Percentiles rank a stretch among this genome's conserved stretches.
Conservation (phyloP, 2,329 filamentous ascomycete species). For the Sporothrix humicola region DNA sequence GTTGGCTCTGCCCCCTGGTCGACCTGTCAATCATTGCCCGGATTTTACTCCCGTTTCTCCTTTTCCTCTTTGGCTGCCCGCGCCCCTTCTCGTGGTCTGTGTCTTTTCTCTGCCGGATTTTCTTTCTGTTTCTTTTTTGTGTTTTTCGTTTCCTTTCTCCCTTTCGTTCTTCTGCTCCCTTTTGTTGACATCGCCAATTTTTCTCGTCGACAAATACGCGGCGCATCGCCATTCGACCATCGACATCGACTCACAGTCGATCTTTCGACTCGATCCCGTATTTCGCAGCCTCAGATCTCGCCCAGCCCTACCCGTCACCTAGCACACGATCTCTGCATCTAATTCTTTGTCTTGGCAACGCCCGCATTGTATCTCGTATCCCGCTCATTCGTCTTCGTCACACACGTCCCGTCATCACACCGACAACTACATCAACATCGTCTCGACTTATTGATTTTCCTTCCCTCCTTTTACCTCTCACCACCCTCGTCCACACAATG, state of each 20-base stretch:
- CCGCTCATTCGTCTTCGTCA: not conserved
- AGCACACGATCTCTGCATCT: not conserved
- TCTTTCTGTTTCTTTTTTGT: not conserved
- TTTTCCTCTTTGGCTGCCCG: not conserved
- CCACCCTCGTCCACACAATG: not conserved
- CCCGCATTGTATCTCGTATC: not conserved
- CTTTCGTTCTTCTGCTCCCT: not conserved
- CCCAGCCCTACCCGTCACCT: not conserved
- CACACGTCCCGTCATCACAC: not conserved
- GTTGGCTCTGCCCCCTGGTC: slow-evolving; percentile 10
- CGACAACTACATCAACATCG: not conserved
- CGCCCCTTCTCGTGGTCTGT: not conserved
- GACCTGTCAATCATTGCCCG: slow-evolving; percentile 6
- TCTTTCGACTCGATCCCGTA: not conserved
- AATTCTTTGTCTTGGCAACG: not conserved
- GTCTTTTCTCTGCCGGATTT: not conserved
- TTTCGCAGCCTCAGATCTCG: slow-evolving; percentile 7
- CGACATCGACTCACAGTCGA: too few relatives aligned
- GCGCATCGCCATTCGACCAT: slow-evolving; percentile 7
- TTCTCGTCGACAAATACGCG: not conserved
- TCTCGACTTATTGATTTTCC: not conserved
- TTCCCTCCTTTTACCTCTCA: not conserved
- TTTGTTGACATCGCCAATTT: slow-evolving; percentile 13
- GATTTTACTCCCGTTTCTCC: slow-evolving; percentile 1
- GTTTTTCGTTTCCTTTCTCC: not conserved